Base-by-base conservation (phyloP, 2,329 filamentous ascomycete genomes). In the Sodiomyces alkalinus region DNA sequence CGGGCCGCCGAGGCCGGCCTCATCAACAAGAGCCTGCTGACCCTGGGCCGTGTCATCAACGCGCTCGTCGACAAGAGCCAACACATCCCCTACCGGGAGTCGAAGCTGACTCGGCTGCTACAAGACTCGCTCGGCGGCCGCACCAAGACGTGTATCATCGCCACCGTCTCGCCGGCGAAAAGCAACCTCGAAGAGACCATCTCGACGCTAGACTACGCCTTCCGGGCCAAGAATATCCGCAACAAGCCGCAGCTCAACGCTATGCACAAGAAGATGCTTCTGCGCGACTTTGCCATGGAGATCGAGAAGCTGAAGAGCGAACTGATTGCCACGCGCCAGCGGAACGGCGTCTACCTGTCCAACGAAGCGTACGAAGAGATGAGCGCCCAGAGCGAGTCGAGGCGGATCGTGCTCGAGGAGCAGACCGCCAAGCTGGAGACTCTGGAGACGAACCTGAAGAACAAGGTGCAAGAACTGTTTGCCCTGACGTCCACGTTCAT, bases 91-190 rank as follows among this genome's bases (percentile, higher is more conserved):
- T 73, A 74, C 52, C 68, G 90, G 43, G 92, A 98, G 54, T 98
- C 90, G 3, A 98, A 98, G 51, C 71, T 98, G 44, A 98, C 90
- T 3, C 74, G 90, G 13, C 60, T 98, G 4, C 15, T 29, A 16
- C 27, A 29, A 18, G 92, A 98, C 49, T 98, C 92, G 1, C 68
- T 98, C 0, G 90, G 90, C 36, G 90, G 90, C 3, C 74, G 80
- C 29, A 98, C 92, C 2, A 98, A 98, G 49, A 98, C 90, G 0
- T 98, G 90, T 58, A 98, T 98, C 40, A 96, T 98, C 45, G 90
- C 90, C 5, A 98, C 90, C 1, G 69, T 98, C 22, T 96, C 90
- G 3, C 86, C 90, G 1, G 83, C 86, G 6, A 92, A 90, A 52
- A 86, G 78, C 53, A 98, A 96, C 42, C 62, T 98, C 2, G 90